These are phyloP conservation scores for Carex scoparia DNA, from an alignment of 176 grass and related monocot species.

Conservation along the genomic window DNA sequence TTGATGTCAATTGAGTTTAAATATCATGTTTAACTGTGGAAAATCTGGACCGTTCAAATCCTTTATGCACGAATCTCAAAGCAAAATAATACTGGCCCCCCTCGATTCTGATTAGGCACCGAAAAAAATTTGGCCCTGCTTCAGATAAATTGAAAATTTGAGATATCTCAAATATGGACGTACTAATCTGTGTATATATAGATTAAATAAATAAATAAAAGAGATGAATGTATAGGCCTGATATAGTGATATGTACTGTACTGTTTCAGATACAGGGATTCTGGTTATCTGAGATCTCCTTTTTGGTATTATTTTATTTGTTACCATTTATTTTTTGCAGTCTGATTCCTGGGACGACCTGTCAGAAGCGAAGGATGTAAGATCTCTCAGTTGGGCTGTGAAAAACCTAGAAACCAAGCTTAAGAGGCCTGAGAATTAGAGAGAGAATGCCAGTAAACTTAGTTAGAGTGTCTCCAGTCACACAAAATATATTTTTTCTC, in stretches of 20 bases:
- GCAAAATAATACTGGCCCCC: too few species aligned
- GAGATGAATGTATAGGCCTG: neutral
- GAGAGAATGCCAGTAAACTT: neutral
- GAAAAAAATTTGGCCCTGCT: too few species aligned
- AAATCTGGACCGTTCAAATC: too few species aligned
- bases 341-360: constrained; percentile 41
- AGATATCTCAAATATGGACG: too few species aligned
- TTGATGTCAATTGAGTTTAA: too few species aligned
- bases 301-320: neutral
- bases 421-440: constrained; percentile 13
- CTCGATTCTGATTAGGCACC: too few species aligned
- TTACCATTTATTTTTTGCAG: constrained; percentile 27
- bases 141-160: too few species aligned
- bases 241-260: neutral
- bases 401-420: constrained; percentile 52
- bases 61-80: too few species aligned
- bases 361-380: constrained; percentile 42
- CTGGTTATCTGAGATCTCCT: neutral
- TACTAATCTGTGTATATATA: neutral
- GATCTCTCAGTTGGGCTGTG: constrained; percentile 64
- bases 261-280: neutral
- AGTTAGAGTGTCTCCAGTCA: neutral
- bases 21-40: too few species aligned
- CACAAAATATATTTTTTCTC: neutral
- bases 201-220: neutral